Conservation (phyloP, 495 filamentous ascomycete species). For the Lasiosphaeria hispida region DNA sequence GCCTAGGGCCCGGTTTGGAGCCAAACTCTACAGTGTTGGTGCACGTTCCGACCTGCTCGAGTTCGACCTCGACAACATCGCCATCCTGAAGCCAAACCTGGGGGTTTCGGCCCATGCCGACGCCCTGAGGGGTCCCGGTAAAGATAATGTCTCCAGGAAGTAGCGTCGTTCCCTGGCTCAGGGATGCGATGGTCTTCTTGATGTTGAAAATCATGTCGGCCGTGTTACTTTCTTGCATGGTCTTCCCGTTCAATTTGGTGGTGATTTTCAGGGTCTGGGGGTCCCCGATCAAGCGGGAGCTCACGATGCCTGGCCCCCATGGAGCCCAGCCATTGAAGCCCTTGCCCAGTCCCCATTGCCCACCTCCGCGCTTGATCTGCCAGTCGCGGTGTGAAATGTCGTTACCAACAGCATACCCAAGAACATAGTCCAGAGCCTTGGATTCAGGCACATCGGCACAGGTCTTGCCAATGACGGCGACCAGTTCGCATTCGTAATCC, state of each 20-base stretch:
- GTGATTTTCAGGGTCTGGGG: constrained; percentile 65
- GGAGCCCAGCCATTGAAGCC: constrained; percentile 91
- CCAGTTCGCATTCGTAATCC: constrained; percentile 85
- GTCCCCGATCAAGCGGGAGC: constrained; percentile 61
- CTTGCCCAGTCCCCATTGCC: constrained; percentile 81
- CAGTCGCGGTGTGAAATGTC: constrained; percentile 83
- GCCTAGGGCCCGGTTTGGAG: constrained; percentile 51
- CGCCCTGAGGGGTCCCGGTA: constrained; percentile 80
- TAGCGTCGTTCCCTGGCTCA: constrained; percentile 75
- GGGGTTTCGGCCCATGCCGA: constrained; percentile 74
- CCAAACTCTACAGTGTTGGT: constrained; percentile 69
- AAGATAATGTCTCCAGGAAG: constrained; percentile 80
- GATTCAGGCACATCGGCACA: constrained; percentile 64
- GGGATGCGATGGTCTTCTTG: constrained; percentile 67
- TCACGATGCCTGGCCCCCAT: constrained; percentile 77
- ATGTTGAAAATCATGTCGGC: constrained; percentile 82
- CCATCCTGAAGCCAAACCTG: constrained; percentile 76
- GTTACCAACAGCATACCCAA: constrained; percentile 80
- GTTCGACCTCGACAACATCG: constrained; percentile 71
- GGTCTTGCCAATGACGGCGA: constrained; percentile 71
- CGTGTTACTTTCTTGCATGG: constrained; percentile 71
- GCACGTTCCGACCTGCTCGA: constrained; percentile 70
- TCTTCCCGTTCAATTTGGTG: constrained; percentile 69
- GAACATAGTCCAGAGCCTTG: constrained; percentile 68
- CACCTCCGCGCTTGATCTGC: constrained; percentile 75